Conservation (phyloP, 2,329 filamentous ascomycete genomes). For the Cadophora sp. region DNA sequence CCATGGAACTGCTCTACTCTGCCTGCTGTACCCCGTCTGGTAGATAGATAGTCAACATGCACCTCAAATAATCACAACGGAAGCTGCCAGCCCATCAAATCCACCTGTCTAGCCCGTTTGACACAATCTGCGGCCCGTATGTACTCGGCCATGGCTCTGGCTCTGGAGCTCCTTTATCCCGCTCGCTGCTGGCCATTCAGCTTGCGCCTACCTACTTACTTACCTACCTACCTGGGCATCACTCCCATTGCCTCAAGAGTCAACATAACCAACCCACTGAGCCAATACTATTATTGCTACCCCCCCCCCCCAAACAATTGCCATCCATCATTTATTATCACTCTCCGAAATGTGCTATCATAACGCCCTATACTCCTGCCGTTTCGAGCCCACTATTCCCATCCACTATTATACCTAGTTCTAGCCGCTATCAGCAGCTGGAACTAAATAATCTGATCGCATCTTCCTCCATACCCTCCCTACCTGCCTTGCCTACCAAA, state of each 20-base stretch:
- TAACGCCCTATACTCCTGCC: not conserved
- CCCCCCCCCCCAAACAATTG: not conserved
- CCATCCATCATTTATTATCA: not conserved
- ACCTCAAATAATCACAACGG: not conserved
- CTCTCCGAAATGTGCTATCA: not conserved
- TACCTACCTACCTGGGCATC: not conserved
- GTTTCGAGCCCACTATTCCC: not conserved
- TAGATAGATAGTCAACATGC: not conserved
- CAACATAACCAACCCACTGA: not conserved
- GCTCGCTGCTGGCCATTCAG: not conserved
- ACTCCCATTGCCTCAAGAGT: constrained; percentile 1
- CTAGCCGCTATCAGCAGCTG: not conserved
- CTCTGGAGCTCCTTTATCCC: not conserved
- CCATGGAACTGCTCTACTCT: no score
- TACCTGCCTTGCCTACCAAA: no score
- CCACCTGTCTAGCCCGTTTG: not conserved
- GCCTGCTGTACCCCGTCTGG: not conserved
- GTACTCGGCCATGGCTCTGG: constrained; percentile 4
- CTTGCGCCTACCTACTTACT: not conserved
- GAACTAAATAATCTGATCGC: constrained; percentile 12
- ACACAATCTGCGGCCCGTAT: not conserved
- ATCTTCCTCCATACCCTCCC: not conserved
- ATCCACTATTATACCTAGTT: no score
- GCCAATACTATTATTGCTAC: no score
- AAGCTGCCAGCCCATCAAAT: constrained; percentile 1